Evolutionary conservation across 2,329 filamentous ascomycete genomes (phyloP).

Genomic region (Penicillium verrucosum): DNA sequence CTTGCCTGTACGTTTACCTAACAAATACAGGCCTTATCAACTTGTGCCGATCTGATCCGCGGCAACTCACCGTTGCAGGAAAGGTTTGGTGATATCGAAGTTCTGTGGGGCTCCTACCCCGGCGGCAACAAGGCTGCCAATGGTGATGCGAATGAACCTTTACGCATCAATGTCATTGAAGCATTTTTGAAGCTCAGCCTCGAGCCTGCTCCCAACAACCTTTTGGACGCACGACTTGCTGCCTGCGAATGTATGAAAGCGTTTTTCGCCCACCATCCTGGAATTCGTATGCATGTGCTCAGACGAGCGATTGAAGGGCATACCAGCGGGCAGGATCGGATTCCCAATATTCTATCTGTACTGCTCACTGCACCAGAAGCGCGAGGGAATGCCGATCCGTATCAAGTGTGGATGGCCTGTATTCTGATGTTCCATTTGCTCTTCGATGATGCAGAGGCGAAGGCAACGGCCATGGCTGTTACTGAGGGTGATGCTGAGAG

Average conservation of each 20-base stretch:
- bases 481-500: conserved; percentile 83
- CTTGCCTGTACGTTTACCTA: conserved; percentile 1
- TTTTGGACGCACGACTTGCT: conserved; percentile 77
- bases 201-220: conserved; percentile 60
- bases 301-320: conserved; percentile 86
- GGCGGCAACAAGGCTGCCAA: conserved; percentile 29
- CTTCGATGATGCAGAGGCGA: conserved; percentile 74
- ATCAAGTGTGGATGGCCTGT: conserved; percentile 84
- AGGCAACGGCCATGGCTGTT: conserved; percentile 73
- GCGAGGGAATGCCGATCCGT: conserved; percentile 69
- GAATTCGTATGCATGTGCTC: conserved; percentile 82
- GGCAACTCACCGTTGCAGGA: conserved; percentile 79
- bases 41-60: conserved; percentile 84
- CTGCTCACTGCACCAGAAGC: conserved; percentile 66
- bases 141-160: conserved; percentile 49
- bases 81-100: conserved; percentile 80
- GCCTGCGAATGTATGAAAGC: conserved; percentile 89
- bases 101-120: conserved; percentile 46
- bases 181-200: conserved; percentile 81
- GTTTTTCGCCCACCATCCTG: conserved; percentile 78
- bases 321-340: conserved; percentile 70
- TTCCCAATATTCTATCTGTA: conserved; percentile 83
- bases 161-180: conserved; percentile 84
- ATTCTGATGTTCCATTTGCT: conserved; percentile 83
- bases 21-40: conserved; percentile 64